phyloP scores from a whole-genome alignment of 495 filamentous ascomycete genomes.

The Podospora comata region DNA sequence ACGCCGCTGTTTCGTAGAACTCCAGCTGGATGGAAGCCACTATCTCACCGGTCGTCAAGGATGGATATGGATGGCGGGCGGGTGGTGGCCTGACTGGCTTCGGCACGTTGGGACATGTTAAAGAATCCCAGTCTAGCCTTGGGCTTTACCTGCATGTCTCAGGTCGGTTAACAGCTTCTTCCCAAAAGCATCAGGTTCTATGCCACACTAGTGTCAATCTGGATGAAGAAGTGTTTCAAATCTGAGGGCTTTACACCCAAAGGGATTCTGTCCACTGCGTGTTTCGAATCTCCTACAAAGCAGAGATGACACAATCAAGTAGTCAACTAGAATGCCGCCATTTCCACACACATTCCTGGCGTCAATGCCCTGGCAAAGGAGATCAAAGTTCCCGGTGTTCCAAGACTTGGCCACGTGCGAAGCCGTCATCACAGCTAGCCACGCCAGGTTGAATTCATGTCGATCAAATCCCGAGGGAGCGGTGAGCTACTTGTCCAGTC shows the following conservation, averaged over 20 bases:
- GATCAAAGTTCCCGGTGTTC: not conserved
- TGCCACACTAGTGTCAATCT: not conserved
- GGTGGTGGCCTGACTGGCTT: slow-evolving; percentile 1
- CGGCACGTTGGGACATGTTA: not conserved
- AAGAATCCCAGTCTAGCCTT: slow-evolving; percentile 5
- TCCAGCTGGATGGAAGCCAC: not conserved
- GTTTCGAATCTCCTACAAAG: not conserved
- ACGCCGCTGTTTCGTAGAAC: not conserved
- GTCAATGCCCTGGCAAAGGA: not conserved
- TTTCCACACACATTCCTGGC: not conserved
- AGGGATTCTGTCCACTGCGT: not conserved
- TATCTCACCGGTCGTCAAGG: slow-evolving; percentile 7
- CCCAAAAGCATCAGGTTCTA: not conserved
- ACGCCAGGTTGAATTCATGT: not conserved
- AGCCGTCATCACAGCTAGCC: not conserved
- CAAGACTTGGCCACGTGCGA: slow-evolving; percentile 12
- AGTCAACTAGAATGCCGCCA: not conserved
- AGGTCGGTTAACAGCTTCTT: slow-evolving; percentile 11
- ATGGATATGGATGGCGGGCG: not conserved
- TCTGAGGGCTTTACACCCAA: not conserved
- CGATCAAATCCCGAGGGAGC: slow-evolving; percentile 1
- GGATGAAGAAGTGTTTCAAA: not conserved
- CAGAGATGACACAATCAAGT: not conserved
- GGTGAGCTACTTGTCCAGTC: not conserved
- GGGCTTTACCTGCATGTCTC: slow-evolving; percentile 14